Evolutionary conservation across 73 alveolate genomes (phyloP), one percentile per base, ranked within the genome.

Genomic region (Diophrys sp.): DNA sequence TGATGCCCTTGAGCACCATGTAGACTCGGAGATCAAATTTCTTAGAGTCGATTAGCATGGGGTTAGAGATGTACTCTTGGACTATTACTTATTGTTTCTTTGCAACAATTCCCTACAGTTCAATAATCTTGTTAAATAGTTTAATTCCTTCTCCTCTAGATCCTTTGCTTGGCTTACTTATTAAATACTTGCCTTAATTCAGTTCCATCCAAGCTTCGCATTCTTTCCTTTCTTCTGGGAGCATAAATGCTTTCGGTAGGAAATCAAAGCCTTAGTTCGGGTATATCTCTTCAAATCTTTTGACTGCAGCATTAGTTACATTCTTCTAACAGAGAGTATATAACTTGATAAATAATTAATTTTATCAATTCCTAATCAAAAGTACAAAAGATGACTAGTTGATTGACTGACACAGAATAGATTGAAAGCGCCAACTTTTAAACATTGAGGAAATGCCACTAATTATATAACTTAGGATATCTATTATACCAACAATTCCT

Each of bases 71-170:
- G 81, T 96, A 97, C 75, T 88, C 83, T 76, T 85, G 91, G 33
- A 94, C 90, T 8, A 97, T 84, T n/a, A 78, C 31, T 62, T 93
- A 83, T 30, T 77, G 78, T 33, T 74, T 31, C 0, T 33, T 14
- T 0, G 86, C 83, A 26, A 68, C 11, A 2, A 31, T 72, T 31
- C 54, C 57, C 0, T 68, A 73, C 26, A 92, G n/a, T 1, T 92
- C 98, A 54, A 44, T 79, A 29, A 73, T 23, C 11, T 66, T 84
- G 70, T 86, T 87, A 5, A 90, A 80, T 56, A 94, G 67, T 80
- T 91, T 88, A 29, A 94, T 94, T 0, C 98, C 98, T 33, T 93
- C 88, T 14, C 99, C 99, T 57, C 96, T 54, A 8, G 96, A 89
- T 0, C 95, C 82, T 23, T 89, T 82, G 18, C 78, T 82, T 18